These are phyloP conservation scores for Pyrus pyrifolia DNA, from an alignment of 306 rosid species.

Conservation along the genomic window DNA sequence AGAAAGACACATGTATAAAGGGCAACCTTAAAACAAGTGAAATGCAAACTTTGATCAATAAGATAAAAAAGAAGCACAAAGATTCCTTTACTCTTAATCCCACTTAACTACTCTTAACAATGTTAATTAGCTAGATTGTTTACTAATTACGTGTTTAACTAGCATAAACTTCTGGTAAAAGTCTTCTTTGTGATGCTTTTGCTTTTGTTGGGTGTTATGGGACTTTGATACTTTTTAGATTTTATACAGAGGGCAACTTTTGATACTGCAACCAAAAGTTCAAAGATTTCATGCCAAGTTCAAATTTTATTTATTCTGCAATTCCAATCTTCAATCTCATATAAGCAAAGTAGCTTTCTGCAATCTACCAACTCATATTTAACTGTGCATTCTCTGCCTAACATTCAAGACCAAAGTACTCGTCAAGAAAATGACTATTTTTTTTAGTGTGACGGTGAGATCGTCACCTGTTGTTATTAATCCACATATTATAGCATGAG, in stretches of 20 bases:
- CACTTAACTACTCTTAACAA: constrained; percentile 1
- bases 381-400: background rate
- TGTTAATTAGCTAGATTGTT: constrained; percentile 1
- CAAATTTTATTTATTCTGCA: constrained; percentile 11
- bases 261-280: constrained; percentile 16
- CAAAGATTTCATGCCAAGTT: constrained; percentile 7
- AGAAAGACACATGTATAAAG: constrained; percentile 30
- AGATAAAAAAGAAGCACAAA: constrained; percentile 23
- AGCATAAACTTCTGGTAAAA: constrained; percentile 25
- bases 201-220: constrained; percentile 19
- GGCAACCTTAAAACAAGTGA: constrained; percentile 39
- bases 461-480: too few species aligned
- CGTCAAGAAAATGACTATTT: background rate
- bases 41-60: constrained; percentile 31
- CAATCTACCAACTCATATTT: constrained; percentile 16
- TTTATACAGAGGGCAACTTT: background rate
- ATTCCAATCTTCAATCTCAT: constrained; percentile 3
- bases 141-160: constrained; percentile 26
- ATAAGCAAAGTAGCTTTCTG: background rate
- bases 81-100: constrained; percentile 34
- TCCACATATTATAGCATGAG: background rate
- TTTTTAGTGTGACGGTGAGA: background rate
- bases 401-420: background rate
- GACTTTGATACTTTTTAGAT: constrained; percentile 10
- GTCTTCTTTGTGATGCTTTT: constrained; percentile 28